A percentile compares a stretch with the other conserved stretches of the same genome.
Conservation (phyloP, 495 filamentous ascomycete genomes). For the Talaromyces thailandensis region DNA sequence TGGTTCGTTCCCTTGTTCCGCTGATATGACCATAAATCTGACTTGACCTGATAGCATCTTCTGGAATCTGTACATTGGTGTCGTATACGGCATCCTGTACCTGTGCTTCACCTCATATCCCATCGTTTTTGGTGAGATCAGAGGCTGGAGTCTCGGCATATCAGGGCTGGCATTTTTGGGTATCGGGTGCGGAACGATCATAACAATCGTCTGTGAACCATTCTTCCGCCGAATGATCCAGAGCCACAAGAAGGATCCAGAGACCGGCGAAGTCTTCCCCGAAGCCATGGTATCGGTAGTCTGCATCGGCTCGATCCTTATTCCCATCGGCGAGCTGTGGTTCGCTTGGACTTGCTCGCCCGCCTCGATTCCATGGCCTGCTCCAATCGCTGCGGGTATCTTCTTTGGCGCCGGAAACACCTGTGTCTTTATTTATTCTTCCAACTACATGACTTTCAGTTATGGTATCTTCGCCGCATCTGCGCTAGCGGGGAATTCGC, state of each 20-base stretch:
- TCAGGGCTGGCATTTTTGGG: conserved; percentile 68
- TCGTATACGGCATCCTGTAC: conserved; percentile 66
- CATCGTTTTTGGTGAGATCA: conserved; percentile 62
- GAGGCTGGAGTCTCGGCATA: conserved; percentile 60
- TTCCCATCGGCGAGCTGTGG: conserved; percentile 63
- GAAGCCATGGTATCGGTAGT: conserved; percentile 70
- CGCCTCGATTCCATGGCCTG: conserved; percentile 61
- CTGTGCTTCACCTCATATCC: conserved; percentile 80
- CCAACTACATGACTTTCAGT: conserved; percentile 65
- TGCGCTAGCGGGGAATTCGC: conserved; percentile 68
- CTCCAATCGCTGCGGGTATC: conserved; percentile 66
- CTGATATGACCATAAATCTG: background rate
- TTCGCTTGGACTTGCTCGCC: conserved; percentile 79
- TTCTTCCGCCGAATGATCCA: conserved; percentile 66
- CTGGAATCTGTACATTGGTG: conserved; percentile 65
- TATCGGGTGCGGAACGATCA: conserved; percentile 62
- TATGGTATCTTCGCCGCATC: conserved; percentile 75
- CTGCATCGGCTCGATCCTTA: conserved; percentile 57
- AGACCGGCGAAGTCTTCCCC: conserved; percentile 56
- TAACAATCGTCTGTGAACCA: conserved; percentile 60
- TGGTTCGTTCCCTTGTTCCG: conserved; percentile 35
- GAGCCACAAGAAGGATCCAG: conserved; percentile 55
- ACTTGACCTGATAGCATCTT: conserved; percentile 43
- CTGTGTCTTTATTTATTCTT: conserved; percentile 69
- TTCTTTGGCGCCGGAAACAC: conserved; percentile 74